Percentiles rank a stretch among this genome's conserved stretches.
Conservation (phyloP, 1,284 basidiomycete genomes). For the Exobasidium rhododendri region DNA sequence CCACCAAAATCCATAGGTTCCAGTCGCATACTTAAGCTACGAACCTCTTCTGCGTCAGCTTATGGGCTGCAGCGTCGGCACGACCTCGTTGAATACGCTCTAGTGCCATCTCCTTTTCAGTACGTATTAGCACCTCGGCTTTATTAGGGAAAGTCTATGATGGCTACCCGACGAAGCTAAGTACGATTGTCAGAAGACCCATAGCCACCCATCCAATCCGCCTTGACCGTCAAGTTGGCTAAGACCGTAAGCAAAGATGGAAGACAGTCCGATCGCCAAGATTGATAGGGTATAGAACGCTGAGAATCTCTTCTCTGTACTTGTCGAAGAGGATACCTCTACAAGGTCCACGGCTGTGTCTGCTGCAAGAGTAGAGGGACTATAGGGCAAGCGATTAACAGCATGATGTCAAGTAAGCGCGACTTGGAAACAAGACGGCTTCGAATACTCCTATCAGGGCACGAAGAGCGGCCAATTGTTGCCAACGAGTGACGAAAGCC, state of each 20-base stretch:
- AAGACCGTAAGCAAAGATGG: conserved; percentile 56
- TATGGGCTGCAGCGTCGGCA: conserved; percentile 56
- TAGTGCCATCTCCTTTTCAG: conserved; percentile 55
- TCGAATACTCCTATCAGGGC: conserved; percentile 55
- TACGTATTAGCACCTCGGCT: conserved; percentile 56
- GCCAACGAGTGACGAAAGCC: conserved; percentile 28
- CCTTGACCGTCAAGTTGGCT: conserved; percentile 8
- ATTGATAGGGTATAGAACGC: conserved; percentile 57
- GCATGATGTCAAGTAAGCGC: conserved; percentile 57
- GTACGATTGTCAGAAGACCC: conserved; percentile 28
- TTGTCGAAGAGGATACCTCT: conserved; percentile 58
- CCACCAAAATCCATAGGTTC: conserved; percentile 57
- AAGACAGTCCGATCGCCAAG: conserved; percentile 56
- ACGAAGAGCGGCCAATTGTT: conserved; percentile 55
- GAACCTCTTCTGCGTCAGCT: conserved; percentile 54
- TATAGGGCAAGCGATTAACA: no score
- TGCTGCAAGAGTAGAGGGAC: no score
- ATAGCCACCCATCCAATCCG: neutral
- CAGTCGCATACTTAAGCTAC: conserved; percentile 52
- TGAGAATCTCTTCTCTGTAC: conserved; percentile 55
- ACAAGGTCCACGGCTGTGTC: no score
- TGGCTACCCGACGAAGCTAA: conserved; percentile 34
- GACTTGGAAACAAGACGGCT: conserved; percentile 48
- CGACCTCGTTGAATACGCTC: conserved; percentile 58
- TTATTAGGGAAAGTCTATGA: conserved; percentile 58